phyloP scores from a whole-genome alignment of 257 asterid genomes.

The Lantana camara region DNA sequence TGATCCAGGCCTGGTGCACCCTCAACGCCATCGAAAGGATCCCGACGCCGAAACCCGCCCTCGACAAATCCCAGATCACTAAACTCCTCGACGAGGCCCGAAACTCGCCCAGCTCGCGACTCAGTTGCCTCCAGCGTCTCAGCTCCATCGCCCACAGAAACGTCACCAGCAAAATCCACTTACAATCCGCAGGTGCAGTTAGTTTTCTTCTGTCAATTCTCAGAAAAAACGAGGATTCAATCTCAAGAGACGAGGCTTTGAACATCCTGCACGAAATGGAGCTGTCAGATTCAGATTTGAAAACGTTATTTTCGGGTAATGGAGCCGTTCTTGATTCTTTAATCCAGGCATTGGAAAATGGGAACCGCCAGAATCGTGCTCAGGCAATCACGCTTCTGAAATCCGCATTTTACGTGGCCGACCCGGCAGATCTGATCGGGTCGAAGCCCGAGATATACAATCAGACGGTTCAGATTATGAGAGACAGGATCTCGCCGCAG shows the following conservation, averaged over 20 bases:
- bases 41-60: slow-evolving; percentile 67
- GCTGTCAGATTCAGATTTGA: slow-evolving; percentile 43
- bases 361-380: slow-evolving; percentile 34
- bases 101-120: slow-evolving; percentile 22
- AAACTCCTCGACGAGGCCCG: slow-evolving; percentile 51
- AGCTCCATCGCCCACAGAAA: slow-evolving; percentile 42
- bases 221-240: slow-evolving; percentile 21
- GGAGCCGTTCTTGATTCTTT: slow-evolving; percentile 33
- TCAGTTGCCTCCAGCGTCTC: slow-evolving; percentile 44
- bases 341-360: slow-evolving; percentile 35
- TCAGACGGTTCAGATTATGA: slow-evolving; percentile 33
- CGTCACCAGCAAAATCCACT: slow-evolving; percentile 27
- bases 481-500: slow-evolving; percentile 39
- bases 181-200: slow-evolving; percentile 48
- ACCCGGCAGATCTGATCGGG: slow-evolving; percentile 44
- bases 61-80: slow-evolving; percentile 41
- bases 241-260: slow-evolving; percentile 42
- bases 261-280: slow-evolving; percentile 46
- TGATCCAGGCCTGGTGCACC: slow-evolving; percentile 80
- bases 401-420: slow-evolving; percentile 44
- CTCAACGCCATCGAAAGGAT: slow-evolving; percentile 57
- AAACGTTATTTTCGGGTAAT: slow-evolving; percentile 24
- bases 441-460: slow-evolving; percentile 31
- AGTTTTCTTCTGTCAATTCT: slow-evolving; percentile 41
- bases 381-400: slow-evolving; percentile 35